Base-by-base conservation (phyloP, 108 stramenopile genomes). In the Skeletonema costatum region DNA sequence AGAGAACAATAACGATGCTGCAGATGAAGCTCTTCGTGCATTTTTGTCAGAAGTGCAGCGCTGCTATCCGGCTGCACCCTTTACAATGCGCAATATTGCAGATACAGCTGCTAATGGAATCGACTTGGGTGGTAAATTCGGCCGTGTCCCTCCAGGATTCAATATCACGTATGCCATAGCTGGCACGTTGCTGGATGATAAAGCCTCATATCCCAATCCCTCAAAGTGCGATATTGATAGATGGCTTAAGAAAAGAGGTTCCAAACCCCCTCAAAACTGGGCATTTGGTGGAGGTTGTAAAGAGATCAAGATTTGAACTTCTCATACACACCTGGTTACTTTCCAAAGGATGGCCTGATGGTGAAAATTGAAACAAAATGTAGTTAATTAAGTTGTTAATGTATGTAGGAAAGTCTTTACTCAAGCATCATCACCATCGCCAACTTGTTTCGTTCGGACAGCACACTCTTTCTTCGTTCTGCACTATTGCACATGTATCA, bases 281-380 rank as follows among this genome's bases (percentile, higher is more conserved):
- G 69, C 81, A 41, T 82, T 82, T 67, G 81, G 81, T 10, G 64
- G 68, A 36, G 81, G 81, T 11, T 70, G 50, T 64, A 75, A 35
- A 46, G 60, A 25, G 56, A 74, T 39, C 82, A 77, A 60, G 68
- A 83, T 46, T 32, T 83, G 64, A 67, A 68, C 32, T 77, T 64
- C 14, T 30, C 17, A 1, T 83, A 83, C 59, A 77, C 53, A 17
- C 82, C 82, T 42, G 82, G 82, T 3, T 77, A 60, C 44, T 83
- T 83, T 36, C 82, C 82, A 29, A 32, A 29, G 19, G 72, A 74
- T 73, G 69, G 76, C 4, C 32, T 77, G 17, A 14, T 58, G 59
- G 44, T 74, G 3, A 78, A 72, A 48, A 46, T 46, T 46, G 11
- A 16, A 14, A 4, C 0, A 21, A 19, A 51, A 51, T 21, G 12